Conservation (phyloP, 164 flowering plant species). For the Piper longum region DNA sequence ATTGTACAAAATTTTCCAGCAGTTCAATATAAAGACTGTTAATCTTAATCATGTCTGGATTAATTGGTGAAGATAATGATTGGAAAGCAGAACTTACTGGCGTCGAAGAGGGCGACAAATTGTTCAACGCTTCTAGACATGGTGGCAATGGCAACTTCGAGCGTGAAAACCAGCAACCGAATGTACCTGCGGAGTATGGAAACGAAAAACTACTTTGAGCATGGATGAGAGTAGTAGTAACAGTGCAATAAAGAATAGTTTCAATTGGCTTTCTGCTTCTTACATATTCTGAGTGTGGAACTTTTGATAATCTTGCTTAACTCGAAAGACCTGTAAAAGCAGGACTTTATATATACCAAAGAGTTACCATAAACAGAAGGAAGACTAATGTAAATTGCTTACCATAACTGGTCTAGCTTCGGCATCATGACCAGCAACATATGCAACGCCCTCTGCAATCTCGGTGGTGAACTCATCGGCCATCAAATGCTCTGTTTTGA, state of each 20-base stretch:
- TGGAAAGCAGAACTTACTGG: constrained; percentile 42
- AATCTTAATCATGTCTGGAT: not conserved
- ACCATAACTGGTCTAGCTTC: constrained; percentile 84
- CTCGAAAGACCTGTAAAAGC: constrained; percentile 60
- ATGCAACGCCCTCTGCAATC: constrained; percentile 89
- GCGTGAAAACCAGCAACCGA: constrained; percentile 79
- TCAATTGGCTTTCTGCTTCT: constrained; percentile 12
- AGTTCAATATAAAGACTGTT: not conserved
- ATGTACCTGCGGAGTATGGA: constrained; percentile 34
- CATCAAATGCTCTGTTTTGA: constrained; percentile 49
- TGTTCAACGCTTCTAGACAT: constrained; percentile 75
- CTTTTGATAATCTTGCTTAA: constrained; percentile 94
- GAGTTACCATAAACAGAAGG: not conserved
- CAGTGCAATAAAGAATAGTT: not conserved
- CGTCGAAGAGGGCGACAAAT: constrained; percentile 81
- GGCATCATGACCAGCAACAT: constrained; percentile 79
- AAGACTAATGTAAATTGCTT: constrained; percentile 7
- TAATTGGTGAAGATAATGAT: not conserved
- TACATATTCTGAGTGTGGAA: constrained; percentile 83
- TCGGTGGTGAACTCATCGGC: constrained; percentile 96
- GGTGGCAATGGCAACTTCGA: constrained; percentile 78
- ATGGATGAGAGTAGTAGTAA: not conserved
- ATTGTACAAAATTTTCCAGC: not conserved
- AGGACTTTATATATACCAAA: not conserved
- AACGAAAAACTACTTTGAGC: not conserved